These are phyloP conservation scores for Sarocladium brachiariae DNA, from an alignment of 2,329 filamentous ascomycete species.

Conservation along the genomic window DNA sequence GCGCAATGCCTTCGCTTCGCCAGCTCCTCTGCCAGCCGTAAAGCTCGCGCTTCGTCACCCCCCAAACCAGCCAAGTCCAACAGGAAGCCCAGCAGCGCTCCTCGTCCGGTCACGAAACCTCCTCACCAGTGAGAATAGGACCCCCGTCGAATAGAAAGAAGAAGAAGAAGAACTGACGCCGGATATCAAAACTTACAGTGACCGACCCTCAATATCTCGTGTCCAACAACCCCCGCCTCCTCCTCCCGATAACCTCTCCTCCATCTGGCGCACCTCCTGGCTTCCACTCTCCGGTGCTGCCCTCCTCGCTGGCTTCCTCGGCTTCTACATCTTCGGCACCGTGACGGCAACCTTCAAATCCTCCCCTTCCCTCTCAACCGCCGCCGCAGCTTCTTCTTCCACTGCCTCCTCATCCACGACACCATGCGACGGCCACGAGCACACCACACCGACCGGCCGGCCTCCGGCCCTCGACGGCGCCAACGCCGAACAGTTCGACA, in stretches of 20 bases:
- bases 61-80: background rate
- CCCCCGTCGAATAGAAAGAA: constrained; percentile 10
- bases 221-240: constrained; percentile 17
- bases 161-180: no score
- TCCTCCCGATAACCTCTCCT: constrained; percentile 26
- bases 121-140: constrained; percentile 16
- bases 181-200: no score
- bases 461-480: constrained; percentile 38
- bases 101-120: constrained; percentile 18
- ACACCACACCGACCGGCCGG: constrained; percentile 39
- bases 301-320: constrained; percentile 37
- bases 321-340: constrained; percentile 39
- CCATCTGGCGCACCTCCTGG: constrained; percentile 32
- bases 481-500: constrained; percentile 50
- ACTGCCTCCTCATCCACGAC: background rate
- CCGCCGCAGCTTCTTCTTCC: constrained; percentile 2
- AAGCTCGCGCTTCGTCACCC: background rate
- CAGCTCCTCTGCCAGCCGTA: constrained; percentile 14
- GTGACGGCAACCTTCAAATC: constrained; percentile 27
- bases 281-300: constrained; percentile 40
- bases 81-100: background rate
- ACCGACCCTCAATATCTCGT: constrained; percentile 4
- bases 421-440: constrained; percentile 19
- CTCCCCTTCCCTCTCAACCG: constrained; percentile 12
- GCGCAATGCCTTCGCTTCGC: constrained; percentile 16